Percentiles rank a stretch among this genome's conserved stretches.
Conservation (phyloP, 2,329 filamentous ascomycete species). For the Alternaria metachromatica region DNA sequence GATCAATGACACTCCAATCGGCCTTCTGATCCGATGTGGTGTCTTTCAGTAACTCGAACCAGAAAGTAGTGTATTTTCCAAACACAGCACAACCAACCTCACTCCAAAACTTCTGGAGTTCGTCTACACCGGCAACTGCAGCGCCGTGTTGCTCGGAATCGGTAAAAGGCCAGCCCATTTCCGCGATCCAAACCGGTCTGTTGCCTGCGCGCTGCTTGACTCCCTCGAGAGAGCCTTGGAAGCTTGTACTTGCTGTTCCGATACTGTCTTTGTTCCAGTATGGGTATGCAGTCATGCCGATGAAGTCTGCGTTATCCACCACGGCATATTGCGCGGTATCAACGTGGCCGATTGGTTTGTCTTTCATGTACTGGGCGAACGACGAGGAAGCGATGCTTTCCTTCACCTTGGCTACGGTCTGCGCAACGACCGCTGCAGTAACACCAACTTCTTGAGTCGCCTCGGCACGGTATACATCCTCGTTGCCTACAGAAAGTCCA, state of each 20-base stretch:
- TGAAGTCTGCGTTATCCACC: conserved; percentile 39
- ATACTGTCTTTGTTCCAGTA: conserved; percentile 38
- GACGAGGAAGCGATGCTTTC: conserved; percentile 64
- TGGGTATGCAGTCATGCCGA: conserved; percentile 44
- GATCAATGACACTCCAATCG: conserved; percentile 38
- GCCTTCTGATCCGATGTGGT: conserved; percentile 21
- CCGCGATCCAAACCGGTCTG: conserved; percentile 44
- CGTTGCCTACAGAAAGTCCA: conserved; percentile 44
- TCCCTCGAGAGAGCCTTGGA: conserved; percentile 26
- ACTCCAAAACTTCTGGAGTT: conserved; percentile 38
- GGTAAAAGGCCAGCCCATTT: conserved; percentile 42
- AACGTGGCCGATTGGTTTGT: conserved; percentile 53
- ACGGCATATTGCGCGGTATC: conserved; percentile 37
- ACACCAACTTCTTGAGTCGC: conserved; percentile 63
- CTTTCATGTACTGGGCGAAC: conserved; percentile 51
- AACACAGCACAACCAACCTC: conserved; percentile 40
- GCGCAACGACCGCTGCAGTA: conserved; percentile 65
- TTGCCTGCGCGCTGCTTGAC: conserved; percentile 29
- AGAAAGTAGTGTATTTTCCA: conserved; percentile 42
- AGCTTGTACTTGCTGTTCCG: conserved; percentile 50
- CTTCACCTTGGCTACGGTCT: conserved; percentile 55
- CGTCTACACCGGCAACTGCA: conserved; percentile 25
- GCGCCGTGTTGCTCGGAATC: conserved; percentile 16
- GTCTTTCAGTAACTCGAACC: conserved; percentile 41
- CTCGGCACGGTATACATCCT: conserved; percentile 65